phyloP scores from a whole-genome alignment of 352 stramenopile species.

The Elongisporangium prolatum region DNA sequence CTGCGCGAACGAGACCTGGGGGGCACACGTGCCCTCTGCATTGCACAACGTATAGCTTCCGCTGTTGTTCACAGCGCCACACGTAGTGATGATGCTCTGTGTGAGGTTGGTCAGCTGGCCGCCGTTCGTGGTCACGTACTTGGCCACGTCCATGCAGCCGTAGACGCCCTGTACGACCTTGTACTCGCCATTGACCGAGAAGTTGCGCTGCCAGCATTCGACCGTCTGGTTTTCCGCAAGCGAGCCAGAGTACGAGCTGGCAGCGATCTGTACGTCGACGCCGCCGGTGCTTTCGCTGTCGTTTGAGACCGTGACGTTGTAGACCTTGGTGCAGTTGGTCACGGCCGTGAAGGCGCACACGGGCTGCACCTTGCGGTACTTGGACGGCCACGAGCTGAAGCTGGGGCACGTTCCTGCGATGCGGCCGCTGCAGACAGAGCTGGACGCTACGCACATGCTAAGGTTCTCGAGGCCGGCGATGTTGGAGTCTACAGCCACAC shows the following conservation, averaged over 20 bases:
- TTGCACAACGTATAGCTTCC: conserved; percentile 52
- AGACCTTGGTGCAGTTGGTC: conserved; percentile 56
- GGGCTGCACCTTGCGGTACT: conserved; percentile 63
- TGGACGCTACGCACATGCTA: conserved; percentile 61
- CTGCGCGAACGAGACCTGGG: conserved; percentile 42
- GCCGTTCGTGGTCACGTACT: conserved; percentile 52
- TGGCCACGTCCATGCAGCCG: conserved; percentile 63
- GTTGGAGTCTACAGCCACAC: conserved; percentile 59
- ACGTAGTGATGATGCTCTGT: conserved; percentile 38
- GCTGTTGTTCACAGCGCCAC: conserved; percentile 29
- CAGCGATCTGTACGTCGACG: conserved; percentile 1
- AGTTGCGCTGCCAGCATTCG: conserved; percentile 67
- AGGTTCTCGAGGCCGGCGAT: conserved; percentile 50
- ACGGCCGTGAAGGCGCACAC: conserved; percentile 67
- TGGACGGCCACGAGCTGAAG: conserved; percentile 65
- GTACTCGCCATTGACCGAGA: conserved; percentile 36
- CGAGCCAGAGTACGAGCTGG: conserved; percentile 18
- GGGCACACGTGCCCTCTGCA: conserved; percentile 64
- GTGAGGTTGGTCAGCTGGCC: conserved; percentile 66
- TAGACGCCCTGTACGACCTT: conserved; percentile 70
- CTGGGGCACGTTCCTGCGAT: conserved; percentile 65
- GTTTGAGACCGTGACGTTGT: conserved; percentile 23
- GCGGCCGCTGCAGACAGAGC: conserved; percentile 50
- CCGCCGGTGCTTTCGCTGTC: conserved; percentile 8
- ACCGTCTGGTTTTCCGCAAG: conserved; percentile 29